These are phyloP conservation scores for Aspergillus tubingensis DNA, from an alignment of 2,329 filamentous ascomycete species.

Conservation along the genomic window DNA sequence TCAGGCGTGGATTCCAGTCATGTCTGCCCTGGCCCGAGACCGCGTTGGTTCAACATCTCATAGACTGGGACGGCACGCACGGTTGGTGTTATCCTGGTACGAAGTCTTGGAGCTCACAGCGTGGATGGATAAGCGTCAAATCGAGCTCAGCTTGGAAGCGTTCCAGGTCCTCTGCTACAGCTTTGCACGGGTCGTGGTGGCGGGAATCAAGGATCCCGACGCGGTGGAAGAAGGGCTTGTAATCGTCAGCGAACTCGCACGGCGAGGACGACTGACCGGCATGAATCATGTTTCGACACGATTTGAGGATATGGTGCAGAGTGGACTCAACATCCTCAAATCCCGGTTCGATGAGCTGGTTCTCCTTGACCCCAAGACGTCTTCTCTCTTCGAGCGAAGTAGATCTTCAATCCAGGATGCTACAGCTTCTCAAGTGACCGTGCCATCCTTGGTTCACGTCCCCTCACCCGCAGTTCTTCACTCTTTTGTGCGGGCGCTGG, in stretches of 20 bases:
- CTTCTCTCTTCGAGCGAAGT: conserved; percentile 25
- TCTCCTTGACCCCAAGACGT: conserved; percentile 28
- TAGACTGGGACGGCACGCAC: conserved; percentile 25
- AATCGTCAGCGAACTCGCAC: conserved; percentile 25
- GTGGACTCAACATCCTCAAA: conserved; percentile 37
- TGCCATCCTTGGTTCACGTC: conserved; percentile 37
- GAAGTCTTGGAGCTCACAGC: conserved; percentile 34
- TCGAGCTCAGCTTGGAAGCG: conserved; percentile 35
- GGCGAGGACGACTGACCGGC: conserved; percentile 10
- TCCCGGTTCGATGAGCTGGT: conserved; percentile 39
- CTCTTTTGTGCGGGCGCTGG: conserved; percentile 45
- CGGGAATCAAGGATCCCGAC: conserved; percentile 30
- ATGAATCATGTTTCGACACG: conserved; percentile 5
- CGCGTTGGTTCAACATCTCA: conserved; percentile 23
- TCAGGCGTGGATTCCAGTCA: conserved; percentile 40
- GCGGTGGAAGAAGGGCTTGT: conserved; percentile 30
- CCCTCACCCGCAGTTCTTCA: conserved; percentile 45
- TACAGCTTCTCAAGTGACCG: conserved; percentile 18
- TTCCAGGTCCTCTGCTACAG: conserved; percentile 39
- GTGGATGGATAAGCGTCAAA: conserved; percentile 37
- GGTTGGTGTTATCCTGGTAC: conserved; percentile 43
- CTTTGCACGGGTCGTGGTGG: conserved; percentile 39
- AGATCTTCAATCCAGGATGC: conserved; percentile 12
- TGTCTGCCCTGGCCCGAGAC: conserved; percentile 33
- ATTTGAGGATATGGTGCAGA: conserved; percentile 34